Evolutionary conservation across 1,139 yeast species (phyloP).

Genomic region (Zygosaccharomyces pseudobailii): DNA sequence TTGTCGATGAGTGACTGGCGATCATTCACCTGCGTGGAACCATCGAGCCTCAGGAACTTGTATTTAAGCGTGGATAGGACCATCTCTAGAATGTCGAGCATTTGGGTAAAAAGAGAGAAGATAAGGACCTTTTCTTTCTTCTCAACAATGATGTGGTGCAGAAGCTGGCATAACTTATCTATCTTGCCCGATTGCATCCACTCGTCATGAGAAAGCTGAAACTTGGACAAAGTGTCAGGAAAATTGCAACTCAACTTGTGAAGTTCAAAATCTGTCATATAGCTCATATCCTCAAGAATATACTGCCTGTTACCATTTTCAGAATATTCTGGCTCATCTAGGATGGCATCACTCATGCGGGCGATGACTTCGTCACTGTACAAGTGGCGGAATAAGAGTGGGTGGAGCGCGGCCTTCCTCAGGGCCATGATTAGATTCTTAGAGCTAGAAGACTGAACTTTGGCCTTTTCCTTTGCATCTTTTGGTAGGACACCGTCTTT

Average conservation of each 20-base stretch:
- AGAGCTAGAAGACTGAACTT: slow-evolving; percentile 39
- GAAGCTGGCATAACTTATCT: slow-evolving; percentile 47
- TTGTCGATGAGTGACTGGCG: slow-evolving; percentile 89
- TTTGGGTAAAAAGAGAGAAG: slow-evolving; percentile 89
- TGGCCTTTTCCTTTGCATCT: slow-evolving; percentile 28
- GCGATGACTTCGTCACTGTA: slow-evolving; percentile 52
- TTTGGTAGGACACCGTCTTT: slow-evolving; percentile 38
- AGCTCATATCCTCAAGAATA: slow-evolving; percentile 89
- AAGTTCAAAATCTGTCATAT: slow-evolving; percentile 91
- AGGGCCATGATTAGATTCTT: slow-evolving; percentile 61
- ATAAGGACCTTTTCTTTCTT: slow-evolving; percentile 70
- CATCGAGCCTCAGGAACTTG: slow-evolving; percentile 83
- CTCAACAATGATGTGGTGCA: slow-evolving; percentile 52
- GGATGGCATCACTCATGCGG: slow-evolving; percentile 70
- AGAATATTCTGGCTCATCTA: slow-evolving; percentile 73
- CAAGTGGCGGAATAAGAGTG: slow-evolving; percentile 57
- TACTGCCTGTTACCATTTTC: slow-evolving; percentile 65
- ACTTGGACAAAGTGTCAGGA: slow-evolving; percentile 57
- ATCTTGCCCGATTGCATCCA: slow-evolving; percentile 82
- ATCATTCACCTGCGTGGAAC: slow-evolving; percentile 87
- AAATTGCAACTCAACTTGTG: slow-evolving; percentile 69
- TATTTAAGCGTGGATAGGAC: slow-evolving; percentile 62
- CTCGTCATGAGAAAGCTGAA: slow-evolving; percentile 48
- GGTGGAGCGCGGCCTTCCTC: slow-evolving; percentile 73
- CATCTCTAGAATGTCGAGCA: slow-evolving; percentile 78